A percentile compares a stretch with the other conserved stretches of the same genome.
Conservation (phyloP, 225 moss, liverwort and hornwort species). For the Bryum argenteum region DNA sequence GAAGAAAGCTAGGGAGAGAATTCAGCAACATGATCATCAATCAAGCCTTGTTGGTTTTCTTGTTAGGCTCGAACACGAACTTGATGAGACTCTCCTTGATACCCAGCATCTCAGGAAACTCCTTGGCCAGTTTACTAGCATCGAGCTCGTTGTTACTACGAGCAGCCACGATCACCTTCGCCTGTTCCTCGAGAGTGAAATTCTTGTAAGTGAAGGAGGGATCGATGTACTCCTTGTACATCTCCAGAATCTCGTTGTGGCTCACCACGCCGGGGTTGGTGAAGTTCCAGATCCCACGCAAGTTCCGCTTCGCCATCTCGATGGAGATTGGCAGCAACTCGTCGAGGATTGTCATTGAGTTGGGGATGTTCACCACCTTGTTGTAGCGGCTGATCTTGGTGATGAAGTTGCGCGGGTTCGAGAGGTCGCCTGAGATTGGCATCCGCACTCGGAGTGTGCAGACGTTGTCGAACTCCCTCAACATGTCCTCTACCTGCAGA, state of each 20-base stretch:
- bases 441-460: conserved; percentile 74
- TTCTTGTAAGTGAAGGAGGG: conserved; percentile 60
- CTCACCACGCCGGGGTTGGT: conserved; percentile 80
- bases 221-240: conserved; percentile 68
- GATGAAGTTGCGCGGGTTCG: conserved; percentile 71
- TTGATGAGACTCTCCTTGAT: conserved; percentile 78
- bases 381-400: conserved; percentile 70
- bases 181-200: conserved; percentile 76
- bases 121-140: conserved; percentile 54
- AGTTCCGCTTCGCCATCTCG: conserved; percentile 74
- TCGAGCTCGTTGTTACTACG: conserved; percentile 59
- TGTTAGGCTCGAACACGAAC: conserved; percentile 67
- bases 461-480: conserved; percentile 71
- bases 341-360: conserved; percentile 73
- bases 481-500: conserved; percentile 64
- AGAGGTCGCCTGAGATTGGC: conserved; percentile 68
- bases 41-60: conserved; percentile 30
- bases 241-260: conserved; percentile 76
- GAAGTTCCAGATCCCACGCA: conserved; percentile 70
- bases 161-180: conserved; percentile 73
- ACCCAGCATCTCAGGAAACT: conserved; percentile 66
- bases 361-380: conserved; percentile 77
- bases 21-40: not conserved
- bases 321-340: conserved; percentile 74
- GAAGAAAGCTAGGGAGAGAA: not conserved